Evolutionary conservation across 2,329 filamentous ascomycete genomes (phyloP).

Genomic region (Epichloe typhina): DNA sequence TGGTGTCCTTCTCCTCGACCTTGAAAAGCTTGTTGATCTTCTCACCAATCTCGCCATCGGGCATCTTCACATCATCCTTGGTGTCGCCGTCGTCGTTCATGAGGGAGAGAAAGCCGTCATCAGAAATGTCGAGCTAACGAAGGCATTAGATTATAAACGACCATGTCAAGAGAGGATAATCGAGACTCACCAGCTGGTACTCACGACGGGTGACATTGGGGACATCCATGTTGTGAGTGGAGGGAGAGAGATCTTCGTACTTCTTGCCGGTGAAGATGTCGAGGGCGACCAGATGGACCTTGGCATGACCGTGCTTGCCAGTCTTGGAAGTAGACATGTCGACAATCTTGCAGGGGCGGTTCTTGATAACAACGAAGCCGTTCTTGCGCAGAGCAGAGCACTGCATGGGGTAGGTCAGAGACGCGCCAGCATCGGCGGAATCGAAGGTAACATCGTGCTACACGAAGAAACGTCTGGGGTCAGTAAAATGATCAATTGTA

Average conservation of each 20-base stretch:
- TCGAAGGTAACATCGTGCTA: conserved; percentile 70
- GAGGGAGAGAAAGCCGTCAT: conserved; percentile 89
- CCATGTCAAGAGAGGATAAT: neutral
- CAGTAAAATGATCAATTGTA: conserved; percentile 5
- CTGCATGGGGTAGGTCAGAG: conserved; percentile 91
- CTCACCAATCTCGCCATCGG: conserved; percentile 77
- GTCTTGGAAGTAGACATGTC: conserved; percentile 99
- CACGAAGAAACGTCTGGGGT: conserved; percentile 2
- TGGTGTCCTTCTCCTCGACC: conserved; percentile 80
- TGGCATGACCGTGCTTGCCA: conserved; percentile 99
- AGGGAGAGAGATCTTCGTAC: conserved; percentile 93
- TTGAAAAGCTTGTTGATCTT: conserved; percentile 74
- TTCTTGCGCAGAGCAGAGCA: conserved; percentile 99
- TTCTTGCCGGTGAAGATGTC: conserved; percentile 99
- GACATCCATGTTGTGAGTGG: conserved; percentile 96
- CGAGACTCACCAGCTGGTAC: conserved; percentile 72
- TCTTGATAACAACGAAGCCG: conserved; percentile 97
- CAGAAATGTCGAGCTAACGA: conserved; percentile 74
- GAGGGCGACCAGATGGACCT: conserved; percentile 95
- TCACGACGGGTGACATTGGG: conserved; percentile 84
- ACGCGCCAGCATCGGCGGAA: conserved; percentile 90
- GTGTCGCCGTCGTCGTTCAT: conserved; percentile 75
- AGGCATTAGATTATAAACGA: neutral
- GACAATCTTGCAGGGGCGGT: conserved; percentile 99
- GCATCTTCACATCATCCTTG: conserved; percentile 93